Evolutionary conservation across 768 basidiomycete species (phyloP).

Genomic region (Holtermanniella nyarrowii): DNA sequence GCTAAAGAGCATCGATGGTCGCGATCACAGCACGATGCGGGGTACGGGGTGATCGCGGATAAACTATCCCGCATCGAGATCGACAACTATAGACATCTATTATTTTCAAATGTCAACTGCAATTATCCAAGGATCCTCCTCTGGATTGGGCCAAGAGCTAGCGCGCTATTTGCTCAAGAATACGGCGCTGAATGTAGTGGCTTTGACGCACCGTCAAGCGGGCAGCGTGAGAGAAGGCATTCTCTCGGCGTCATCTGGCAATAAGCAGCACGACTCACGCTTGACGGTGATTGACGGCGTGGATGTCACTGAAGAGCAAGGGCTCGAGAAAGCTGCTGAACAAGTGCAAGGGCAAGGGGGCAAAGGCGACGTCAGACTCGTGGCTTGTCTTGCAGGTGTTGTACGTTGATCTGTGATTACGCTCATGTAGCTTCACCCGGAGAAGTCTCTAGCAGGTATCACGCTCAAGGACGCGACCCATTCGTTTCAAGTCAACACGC

Average conservation of each 20-base stretch:
- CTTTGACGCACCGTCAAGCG: conserved; percentile 32
- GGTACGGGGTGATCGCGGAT: neutral
- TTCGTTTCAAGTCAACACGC: conserved; percentile 44
- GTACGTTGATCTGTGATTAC: conserved; percentile 22
- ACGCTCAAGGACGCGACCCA: conserved; percentile 24
- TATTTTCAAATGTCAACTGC: conserved; percentile 39
- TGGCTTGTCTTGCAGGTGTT: conserved; percentile 42
- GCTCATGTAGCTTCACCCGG: conserved; percentile 40
- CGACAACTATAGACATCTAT: neutral
- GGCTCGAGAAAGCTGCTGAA: conserved; percentile 38
- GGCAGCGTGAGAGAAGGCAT: conserved; percentile 18
- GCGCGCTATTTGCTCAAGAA: conserved; percentile 35
- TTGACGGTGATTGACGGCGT: conserved; percentile 35
- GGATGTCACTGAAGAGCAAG: conserved; percentile 37
- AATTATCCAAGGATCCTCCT: conserved; percentile 33
- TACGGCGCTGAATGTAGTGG: conserved; percentile 41
- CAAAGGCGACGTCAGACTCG: conserved; percentile 34
- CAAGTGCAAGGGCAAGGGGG: conserved; percentile 36
- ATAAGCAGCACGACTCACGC: conserved; percentile 13
- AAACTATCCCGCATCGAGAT: neutral
- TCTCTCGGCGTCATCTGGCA: conserved; percentile 8
- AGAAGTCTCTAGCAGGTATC: conserved; percentile 42
- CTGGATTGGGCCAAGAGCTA: conserved; percentile 35
- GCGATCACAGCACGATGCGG: neutral
- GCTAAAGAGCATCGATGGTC: neutral